Evolutionary conservation across 169 alveolate species (phyloP).

Genomic region (Plasmodium sp.): DNA sequence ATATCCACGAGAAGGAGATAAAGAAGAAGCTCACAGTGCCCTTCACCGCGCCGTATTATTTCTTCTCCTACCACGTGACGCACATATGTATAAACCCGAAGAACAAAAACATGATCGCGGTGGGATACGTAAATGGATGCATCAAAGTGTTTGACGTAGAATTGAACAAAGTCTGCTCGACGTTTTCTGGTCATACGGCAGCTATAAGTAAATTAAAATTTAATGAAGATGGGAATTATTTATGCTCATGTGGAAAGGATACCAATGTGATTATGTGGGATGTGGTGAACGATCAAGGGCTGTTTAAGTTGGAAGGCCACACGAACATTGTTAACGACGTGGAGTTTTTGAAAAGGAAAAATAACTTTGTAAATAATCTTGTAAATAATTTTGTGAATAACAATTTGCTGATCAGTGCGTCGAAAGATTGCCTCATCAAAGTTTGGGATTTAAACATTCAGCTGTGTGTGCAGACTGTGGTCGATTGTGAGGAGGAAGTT

Average conservation of each 20-base stretch:
- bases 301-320: conserved; percentile 87
- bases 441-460: conserved; percentile 89
- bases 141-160: conserved; percentile 83
- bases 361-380: conserved; percentile 22
- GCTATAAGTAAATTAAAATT: conserved; percentile 77
- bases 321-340: conserved; percentile 85
- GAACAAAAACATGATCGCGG: conserved; percentile 81
- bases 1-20: conserved; percentile 59
- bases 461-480: conserved; percentile 89
- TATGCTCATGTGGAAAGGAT: conserved; percentile 89
- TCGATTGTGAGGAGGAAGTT: conserved; percentile 85
- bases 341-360: conserved; percentile 63
- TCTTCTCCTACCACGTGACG: conserved; percentile 78
- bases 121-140: conserved; percentile 88
- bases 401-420: conserved; percentile 80
- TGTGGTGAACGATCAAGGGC: conserved; percentile 85
- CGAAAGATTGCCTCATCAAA: conserved; percentile 89
- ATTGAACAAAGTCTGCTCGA: conserved; percentile 64
- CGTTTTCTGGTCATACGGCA: conserved; percentile 85
- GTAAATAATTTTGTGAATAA: conserved; percentile 30
- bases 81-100: conserved; percentile 76
- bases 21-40: conserved; percentile 72
- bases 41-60: conserved; percentile 78
- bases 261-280: conserved; percentile 91
- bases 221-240: conserved; percentile 75